Percentiles rank a stretch among this genome's conserved stretches.
phyloP scores from a whole-genome alignment of 139 green algal species.

The Pycnococcus provasolii region DNA sequence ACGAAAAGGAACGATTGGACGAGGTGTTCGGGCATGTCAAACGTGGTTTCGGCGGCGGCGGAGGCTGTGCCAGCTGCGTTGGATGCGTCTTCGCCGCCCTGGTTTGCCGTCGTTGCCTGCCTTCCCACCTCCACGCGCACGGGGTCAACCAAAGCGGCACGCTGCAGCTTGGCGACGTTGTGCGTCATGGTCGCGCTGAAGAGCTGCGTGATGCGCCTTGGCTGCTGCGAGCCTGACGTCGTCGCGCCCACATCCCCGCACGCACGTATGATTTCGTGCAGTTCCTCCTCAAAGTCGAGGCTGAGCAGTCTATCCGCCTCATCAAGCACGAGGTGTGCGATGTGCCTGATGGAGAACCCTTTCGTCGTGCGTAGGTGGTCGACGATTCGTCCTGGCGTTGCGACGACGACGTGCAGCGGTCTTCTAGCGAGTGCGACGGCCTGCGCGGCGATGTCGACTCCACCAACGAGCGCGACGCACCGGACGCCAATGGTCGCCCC shows the following conservation, averaged over 20 bases:
- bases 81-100: not conserved
- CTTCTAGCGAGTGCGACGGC: constrained; percentile 78
- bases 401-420: constrained; percentile 79
- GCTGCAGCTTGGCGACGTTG: constrained; percentile 97
- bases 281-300: constrained; percentile 99
- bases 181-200: constrained; percentile 98
- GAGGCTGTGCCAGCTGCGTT: not conserved
- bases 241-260: constrained; percentile 3
- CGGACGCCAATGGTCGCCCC: constrained; percentile 74
- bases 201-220: constrained; percentile 70
- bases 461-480: constrained; percentile 70
- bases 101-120: not conserved
- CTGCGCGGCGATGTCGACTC: constrained; percentile 96
- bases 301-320: constrained; percentile 97
- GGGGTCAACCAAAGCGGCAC: constrained; percentile 79
- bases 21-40: constrained; percentile 91
- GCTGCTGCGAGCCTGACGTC: not conserved
- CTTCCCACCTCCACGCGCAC: constrained; percentile 52
- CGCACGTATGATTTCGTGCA: constrained; percentile 91
- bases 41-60: constrained; percentile 50
- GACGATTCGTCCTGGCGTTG: constrained; percentile 88
- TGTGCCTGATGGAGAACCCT: constrained; percentile 20
- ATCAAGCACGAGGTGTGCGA: constrained; percentile 78
- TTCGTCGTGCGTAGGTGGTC: constrained; percentile 99
- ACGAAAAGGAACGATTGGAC: constrained; percentile 97